Conservation (phyloP, 176 grass and related monocot species). For the Alopecurus myosuroides region DNA sequence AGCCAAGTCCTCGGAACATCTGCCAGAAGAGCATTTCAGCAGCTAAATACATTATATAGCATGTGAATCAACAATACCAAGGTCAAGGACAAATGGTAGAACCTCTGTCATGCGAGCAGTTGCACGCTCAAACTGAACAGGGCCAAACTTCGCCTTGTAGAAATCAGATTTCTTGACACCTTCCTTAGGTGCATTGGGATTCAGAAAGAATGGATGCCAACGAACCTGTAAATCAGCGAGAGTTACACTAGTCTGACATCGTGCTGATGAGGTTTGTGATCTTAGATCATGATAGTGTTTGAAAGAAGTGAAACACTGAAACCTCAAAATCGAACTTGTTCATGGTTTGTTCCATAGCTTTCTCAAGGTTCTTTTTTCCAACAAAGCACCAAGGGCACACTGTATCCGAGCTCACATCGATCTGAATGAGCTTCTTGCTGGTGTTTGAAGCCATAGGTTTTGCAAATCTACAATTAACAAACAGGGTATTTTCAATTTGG, state of each 20-base stretch:
- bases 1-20: constrained; percentile 79
- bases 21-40: constrained; percentile 27
- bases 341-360: constrained; percentile 73
- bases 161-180: constrained; percentile 75
- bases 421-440: constrained; percentile 68
- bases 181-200: constrained; percentile 81
- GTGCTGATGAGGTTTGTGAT: neutral
- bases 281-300: neutral
- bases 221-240: constrained; percentile 44
- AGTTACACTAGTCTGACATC: neutral
- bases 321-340: constrained; percentile 89
- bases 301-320: constrained; percentile 35
- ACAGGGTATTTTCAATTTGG: neutral
- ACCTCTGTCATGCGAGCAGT: constrained; percentile 77
- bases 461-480: constrained; percentile 32
- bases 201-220: constrained; percentile 91
- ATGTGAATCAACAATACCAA: neutral
- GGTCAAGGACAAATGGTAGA: neutral
- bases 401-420: constrained; percentile 83
- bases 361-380: constrained; percentile 81
- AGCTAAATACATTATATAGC: constrained; percentile 6
- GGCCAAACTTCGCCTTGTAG: constrained; percentile 63
- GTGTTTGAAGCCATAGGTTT: constrained; percentile 55
- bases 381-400: constrained; percentile 99
- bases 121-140: constrained; percentile 56